Evolutionary conservation across 371 early-diverging fungal species (phyloP).

Genomic region (Mucor indicus): DNA sequence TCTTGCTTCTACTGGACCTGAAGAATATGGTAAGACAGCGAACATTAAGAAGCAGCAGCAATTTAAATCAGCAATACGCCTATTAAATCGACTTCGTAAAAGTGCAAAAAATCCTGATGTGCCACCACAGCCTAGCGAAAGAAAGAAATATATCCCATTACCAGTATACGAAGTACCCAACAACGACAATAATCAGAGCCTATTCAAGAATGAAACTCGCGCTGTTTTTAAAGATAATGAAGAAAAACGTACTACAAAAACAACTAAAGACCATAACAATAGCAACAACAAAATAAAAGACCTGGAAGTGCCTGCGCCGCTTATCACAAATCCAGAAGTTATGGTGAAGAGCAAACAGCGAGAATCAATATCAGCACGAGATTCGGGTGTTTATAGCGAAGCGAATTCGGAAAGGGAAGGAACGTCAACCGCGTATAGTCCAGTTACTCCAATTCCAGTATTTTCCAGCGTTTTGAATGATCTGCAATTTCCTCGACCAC

Average conservation of each 20-base stretch:
- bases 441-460: too few relatives aligned
- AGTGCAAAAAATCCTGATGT: too few relatives aligned
- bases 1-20: slow-evolving; percentile 34
- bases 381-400: slow-evolving; percentile 43
- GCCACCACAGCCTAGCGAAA: too few relatives aligned
- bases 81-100: slow-evolving; percentile 29
- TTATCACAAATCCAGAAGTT: background rate
- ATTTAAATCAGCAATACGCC: slow-evolving; percentile 26
- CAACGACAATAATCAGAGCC: too few relatives aligned
- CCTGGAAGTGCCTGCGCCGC: too few relatives aligned
- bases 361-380: slow-evolving; percentile 10
- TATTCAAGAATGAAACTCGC: too few relatives aligned
- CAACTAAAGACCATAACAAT: too few relatives aligned
- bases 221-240: too few relatives aligned
- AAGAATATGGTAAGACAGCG: slow-evolving; percentile 26
- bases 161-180: slow-evolving; percentile 10
- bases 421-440: too few relatives aligned
- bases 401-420: slow-evolving; percentile 27
- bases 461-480: too few relatives aligned
- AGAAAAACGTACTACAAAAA: too few relatives aligned
- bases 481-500: slow-evolving; percentile 32
- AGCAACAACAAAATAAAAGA: too few relatives aligned
- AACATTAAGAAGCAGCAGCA: slow-evolving; percentile 11
- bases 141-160: slow-evolving; percentile 10
- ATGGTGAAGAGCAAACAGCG: background rate